Conservation (phyloP, 1,139 yeast species). For the Protomyces pachydermus region DNA sequence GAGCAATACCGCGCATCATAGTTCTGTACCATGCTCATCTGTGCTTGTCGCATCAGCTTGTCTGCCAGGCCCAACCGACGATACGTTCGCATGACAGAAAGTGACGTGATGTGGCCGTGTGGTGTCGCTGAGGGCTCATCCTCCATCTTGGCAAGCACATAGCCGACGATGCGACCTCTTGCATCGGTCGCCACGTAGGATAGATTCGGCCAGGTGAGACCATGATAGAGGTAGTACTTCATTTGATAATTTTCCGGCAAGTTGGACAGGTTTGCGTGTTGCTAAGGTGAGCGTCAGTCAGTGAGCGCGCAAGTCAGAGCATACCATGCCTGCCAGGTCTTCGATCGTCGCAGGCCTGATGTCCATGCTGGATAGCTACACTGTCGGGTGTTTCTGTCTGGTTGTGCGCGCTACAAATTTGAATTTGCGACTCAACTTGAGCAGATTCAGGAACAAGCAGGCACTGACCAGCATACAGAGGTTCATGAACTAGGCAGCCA, state of each 20-base stretch:
- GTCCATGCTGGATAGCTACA: constrained; percentile 46
- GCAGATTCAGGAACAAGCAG: too few species aligned
- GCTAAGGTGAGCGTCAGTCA: constrained; percentile 50
- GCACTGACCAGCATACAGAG: too few species aligned
- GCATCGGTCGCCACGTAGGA: constrained; percentile 81
- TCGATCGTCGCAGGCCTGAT: constrained; percentile 82
- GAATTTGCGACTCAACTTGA: too few species aligned
- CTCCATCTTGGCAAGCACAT: constrained; percentile 93
- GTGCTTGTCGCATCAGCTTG: constrained; percentile 83
- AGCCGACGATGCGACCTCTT: constrained; percentile 68
- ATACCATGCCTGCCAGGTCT: constrained; percentile 64
- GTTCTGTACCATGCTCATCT: constrained; percentile 72
- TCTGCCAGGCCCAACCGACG: constrained; percentile 94
- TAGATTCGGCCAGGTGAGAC: constrained; percentile 95
- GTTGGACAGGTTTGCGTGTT: constrained; percentile 86
- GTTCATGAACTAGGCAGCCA: too few species aligned
- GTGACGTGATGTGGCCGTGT: constrained; percentile 90
- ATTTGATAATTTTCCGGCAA: constrained; percentile 91
- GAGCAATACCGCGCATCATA: constrained; percentile 81
- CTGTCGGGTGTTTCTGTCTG: too few species aligned
- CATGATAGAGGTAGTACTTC: constrained; percentile 85
- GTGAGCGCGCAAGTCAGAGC: not conserved
- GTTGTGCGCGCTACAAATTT: too few species aligned
- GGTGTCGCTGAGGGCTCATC: constrained; percentile 80
- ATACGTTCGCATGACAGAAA: constrained; percentile 92